Evolutionary conservation across 805 yeast genomes (phyloP).

Genomic region (Cyberlindnera japonica): DNA sequence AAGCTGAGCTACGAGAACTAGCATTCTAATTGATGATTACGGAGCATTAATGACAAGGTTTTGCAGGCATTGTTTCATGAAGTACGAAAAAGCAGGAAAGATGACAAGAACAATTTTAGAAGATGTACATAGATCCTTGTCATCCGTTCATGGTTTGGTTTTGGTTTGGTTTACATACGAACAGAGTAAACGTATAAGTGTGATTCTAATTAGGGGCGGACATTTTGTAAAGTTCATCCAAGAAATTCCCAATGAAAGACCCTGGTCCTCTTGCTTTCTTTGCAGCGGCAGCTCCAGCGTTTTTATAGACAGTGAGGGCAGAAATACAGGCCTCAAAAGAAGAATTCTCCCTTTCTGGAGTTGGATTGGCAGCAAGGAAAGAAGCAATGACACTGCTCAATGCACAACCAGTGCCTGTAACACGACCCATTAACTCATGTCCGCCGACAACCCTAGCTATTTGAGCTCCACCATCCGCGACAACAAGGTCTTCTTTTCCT

Average conservation of each 20-base stretch:
- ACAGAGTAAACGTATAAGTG: no score
- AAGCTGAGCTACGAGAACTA: constrained; percentile 28
- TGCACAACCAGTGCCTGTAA: constrained; percentile 85
- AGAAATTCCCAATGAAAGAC: constrained; percentile 3
- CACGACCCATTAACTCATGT: constrained; percentile 53
- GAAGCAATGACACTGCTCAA: constrained; percentile 70
- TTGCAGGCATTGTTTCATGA: no score
- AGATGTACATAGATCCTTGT: no score
- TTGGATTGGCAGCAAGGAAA: constrained; percentile 12
- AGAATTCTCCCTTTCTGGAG: background rate
- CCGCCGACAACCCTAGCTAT: constrained; percentile 50
- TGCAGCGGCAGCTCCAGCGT: constrained; percentile 4
- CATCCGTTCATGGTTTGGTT: no score
- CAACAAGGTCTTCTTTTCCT: constrained; percentile 53
- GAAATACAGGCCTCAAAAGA: constrained; percentile 1
- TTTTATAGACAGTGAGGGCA: constrained; percentile 4
- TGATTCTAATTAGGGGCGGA: no score
- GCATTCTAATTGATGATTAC: no score
- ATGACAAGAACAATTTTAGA: no score
- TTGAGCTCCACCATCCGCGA: constrained; percentile 26
- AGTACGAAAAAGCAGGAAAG: no score
- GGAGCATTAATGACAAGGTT: no score
- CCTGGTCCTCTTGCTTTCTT: constrained; percentile 6
- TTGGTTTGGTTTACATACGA: no score
- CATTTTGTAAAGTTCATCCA: constrained; percentile 4